These are phyloP conservation scores for Flaveria linearis DNA, from an alignment of 129 eudicot genomes.

Conservation along the genomic window DNA sequence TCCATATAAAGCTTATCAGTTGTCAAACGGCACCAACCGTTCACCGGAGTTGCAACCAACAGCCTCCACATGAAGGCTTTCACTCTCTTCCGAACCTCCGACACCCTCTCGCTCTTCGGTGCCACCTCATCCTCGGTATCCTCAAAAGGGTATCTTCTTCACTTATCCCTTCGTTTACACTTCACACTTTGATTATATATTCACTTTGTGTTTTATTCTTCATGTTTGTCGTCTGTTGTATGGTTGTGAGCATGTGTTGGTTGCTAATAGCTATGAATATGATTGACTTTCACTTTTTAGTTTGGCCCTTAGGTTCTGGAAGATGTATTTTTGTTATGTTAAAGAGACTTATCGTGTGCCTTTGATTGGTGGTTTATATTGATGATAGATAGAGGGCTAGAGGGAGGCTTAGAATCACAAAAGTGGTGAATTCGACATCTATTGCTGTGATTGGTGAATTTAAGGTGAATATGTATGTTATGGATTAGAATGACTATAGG, in stretches of 20 bases:
- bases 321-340: too few species aligned
- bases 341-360: too few species aligned
- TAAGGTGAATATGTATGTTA: not conserved
- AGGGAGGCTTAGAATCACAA: not conserved
- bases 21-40: not conserved
- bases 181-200: not conserved
- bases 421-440: not conserved
- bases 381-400: too few species aligned
- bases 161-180: slow-evolving; percentile 9
- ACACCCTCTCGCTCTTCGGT: slow-evolving; percentile 31
- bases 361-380: too few species aligned
- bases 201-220: not conserved
- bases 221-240: too few species aligned
- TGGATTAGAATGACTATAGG: not conserved
- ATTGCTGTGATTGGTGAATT: not conserved
- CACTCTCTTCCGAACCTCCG: slow-evolving; percentile 33
- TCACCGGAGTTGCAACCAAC: not conserved
- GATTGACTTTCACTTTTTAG: not conserved
- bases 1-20: slow-evolving; percentile 8
- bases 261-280: not conserved
- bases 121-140: slow-evolving; percentile 27
- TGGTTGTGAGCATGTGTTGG: not conserved
- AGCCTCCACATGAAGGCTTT: slow-evolving; percentile 34
- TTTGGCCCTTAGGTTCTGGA: too few species aligned
- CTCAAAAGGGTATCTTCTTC: slow-evolving; percentile 29